Evolutionary conservation across 129 eudicot species (phyloP).

Genomic region (Daucus carota): DNA sequence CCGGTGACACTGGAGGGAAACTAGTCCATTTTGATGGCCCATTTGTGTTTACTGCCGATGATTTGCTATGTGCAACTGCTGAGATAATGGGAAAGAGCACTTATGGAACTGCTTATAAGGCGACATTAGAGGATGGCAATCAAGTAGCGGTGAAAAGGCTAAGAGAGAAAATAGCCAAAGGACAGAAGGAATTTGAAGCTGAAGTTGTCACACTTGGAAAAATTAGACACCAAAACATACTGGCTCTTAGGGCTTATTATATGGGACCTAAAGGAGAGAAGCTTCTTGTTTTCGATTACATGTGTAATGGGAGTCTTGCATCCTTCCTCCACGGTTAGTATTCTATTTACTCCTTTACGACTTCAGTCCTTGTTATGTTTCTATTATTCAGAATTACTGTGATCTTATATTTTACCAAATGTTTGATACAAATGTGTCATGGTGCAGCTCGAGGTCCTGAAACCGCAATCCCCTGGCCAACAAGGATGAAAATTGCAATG

Average conservation of each 20-base stretch:
- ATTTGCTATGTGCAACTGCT: slow-evolving; percentile 88
- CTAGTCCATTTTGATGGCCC: slow-evolving; percentile 89
- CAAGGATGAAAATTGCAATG: slow-evolving; percentile 64
- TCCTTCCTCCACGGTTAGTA: slow-evolving; percentile 86
- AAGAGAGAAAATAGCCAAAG: slow-evolving; percentile 77
- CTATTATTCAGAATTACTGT: not conserved
- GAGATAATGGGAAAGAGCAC: slow-evolving; percentile 95
- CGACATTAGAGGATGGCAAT: slow-evolving; percentile 83
- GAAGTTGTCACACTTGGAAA: slow-evolving; percentile 73
- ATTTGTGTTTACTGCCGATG: slow-evolving; percentile 84
- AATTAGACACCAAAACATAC: slow-evolving; percentile 63
- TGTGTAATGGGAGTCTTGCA: slow-evolving; percentile 87
- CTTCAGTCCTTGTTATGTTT: not conserved
- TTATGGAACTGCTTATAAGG: slow-evolving; percentile 88
- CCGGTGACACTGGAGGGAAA: slow-evolving; percentile 76
- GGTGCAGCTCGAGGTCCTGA: slow-evolving; percentile 80
- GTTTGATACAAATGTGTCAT: not conserved
- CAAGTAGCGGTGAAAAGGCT: slow-evolving; percentile 89
- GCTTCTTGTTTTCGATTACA: slow-evolving; percentile 90
- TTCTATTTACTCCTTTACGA: not conserved
- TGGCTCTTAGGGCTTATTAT: slow-evolving; percentile 84
- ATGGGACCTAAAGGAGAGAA: slow-evolving; percentile 95
- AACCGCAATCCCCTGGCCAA: slow-evolving; percentile 61
- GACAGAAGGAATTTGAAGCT: slow-evolving; percentile 78
- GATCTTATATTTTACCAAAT: not conserved